Base-by-base conservation (phyloP, 331 rosid genomes). In the Pyracantha coccinea region DNA sequence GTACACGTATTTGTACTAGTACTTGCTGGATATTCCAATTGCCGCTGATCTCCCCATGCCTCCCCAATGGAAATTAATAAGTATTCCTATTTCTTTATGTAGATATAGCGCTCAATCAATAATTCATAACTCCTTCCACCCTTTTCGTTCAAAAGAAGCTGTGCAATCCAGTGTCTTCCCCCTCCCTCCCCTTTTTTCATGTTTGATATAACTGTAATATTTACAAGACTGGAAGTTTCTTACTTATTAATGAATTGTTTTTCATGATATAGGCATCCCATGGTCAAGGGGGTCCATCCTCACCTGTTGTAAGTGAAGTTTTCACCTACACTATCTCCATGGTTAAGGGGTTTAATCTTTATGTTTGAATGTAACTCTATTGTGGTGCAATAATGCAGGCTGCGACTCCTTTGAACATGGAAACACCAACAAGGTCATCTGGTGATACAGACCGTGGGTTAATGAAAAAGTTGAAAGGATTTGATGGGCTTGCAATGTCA, bases 401-500 rank as follows among this genome's bases (percentile, higher is more conserved):
- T 81, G 88, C 58, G 50, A 74, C 84, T 77, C 88, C 88, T 63
- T 47, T 84, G 81, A 85, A 84, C 71, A 47, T 85, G 20, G 97
- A 90, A 76, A 80, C 89, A 28, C 93, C 97, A 75, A 82, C 89
- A 59, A 94, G 90, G 78, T 84, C 85, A 24, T 73, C 89, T 14
- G 97, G 93, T 85, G 91, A 85, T 82, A 77, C 89, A 35, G 92
- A 92, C 74, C 85, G 71, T 65, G 97, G 93, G 62, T 82, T 88
- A 55, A 72, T 87, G 80, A 94, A 92, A 79, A 92, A 88, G 84
- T 75, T 89, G 84, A 92, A 90, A 85, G 91, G 91, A 58, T 90
- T 92, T 77, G 97, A 94, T 77, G 92, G 87, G 21, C 97, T 94
- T 75, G 96, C 89, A 10, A 94, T 94, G 95, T 88, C 99, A 63